Evolutionary conservation across 352 stramenopile genomes (phyloP), one percentile per base, ranked within the genome.

Genomic region (Pythium aristosporum): DNA sequence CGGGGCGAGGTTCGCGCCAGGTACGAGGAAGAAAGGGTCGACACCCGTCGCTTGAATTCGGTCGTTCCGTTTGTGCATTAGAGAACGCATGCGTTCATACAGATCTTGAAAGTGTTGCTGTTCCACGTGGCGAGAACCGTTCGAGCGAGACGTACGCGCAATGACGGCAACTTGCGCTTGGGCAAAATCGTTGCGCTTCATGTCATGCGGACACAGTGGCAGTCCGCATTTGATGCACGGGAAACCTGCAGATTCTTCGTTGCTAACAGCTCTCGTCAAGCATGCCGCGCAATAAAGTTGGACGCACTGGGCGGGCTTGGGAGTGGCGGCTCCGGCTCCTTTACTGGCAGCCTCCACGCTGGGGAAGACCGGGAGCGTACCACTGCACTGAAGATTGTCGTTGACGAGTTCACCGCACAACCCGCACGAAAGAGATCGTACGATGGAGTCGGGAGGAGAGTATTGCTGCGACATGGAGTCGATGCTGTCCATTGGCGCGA

Each of bases 231-330:
- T 75, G 34, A 84, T 64, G 52, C 85, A 94, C 42, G 80, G 72
- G 18, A 68, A 13, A 23, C 36, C n/a, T n/a, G 53, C 20, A 23
- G 15, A 34, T 16, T 12, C 44, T 11, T 15, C 37, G 23, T 82
- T 73, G 10, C 60, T 63, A 3, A 68, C 41, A 13, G 67, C 67
- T 49, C 71, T 77, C 30, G 77, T 41, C 2, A 92, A 56, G 55
- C 85, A 94, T 18, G 68, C 73, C 8, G 68, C 65, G 63, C 85
- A 94, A 67, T 91, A 94, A 15, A 94, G 69, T 48, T 94, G 85
- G 20, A 72, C 69, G 46, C 85, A 94, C 10, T 49, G 63, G 1
- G 21, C 21, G 18, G 9, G 20, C 9, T n/a, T 41, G 25, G 25
- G 25, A 30, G 25, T 30, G 25, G 25, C 25, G 12, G 20, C 12